Evolutionary conservation across 2,329 filamentous ascomycete species (phyloP), one percentile per base, ranked within the genome.

Genomic region (Talaromyces sp.): DNA sequence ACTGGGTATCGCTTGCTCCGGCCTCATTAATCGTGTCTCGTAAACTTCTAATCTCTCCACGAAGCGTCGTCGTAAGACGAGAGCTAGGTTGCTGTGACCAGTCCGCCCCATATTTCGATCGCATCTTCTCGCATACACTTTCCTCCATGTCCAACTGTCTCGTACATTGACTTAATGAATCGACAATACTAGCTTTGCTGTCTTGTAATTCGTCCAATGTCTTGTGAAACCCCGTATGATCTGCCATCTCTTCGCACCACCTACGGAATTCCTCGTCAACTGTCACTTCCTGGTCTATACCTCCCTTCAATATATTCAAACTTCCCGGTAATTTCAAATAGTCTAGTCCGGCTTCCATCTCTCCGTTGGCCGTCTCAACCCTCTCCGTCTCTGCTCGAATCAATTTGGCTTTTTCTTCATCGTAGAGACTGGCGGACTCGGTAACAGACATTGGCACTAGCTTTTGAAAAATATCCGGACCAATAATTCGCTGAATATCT

Each of bases 21-120:
- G 94, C 94, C 71, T 97, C 92, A 58, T 96, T 91, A 52, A 97
- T 80, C 0, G 94, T 94, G 59, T 92, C 89, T 31, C 88, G 85
- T 69, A 97, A 97, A 67, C 88, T 93, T 61, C 88, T 83, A 55
- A 97, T 88, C 69, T 99, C 94, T 59, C 85, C 87, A 57, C 92
- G 84, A 52, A 99, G 77, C 0, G 93, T 97, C 3, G 89, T 86
- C 1, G 93, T 99, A 40, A 99, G 81, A 58, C 90, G 83, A 33
- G 89, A 90, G 70, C 93, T 97, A 10, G 94, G 94, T 68, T 99
- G 94, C 68, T 99, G 94, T 17, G 91, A 96, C 94, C 94, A 99
- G 56, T 97, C 93, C 28, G 81, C 83, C 57, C 93, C 92, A 70
- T 97, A 97, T 72, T 99, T 99, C 11, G 91, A 95, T 48, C 94